Evolutionary conservation across 345 rosid genomes (phyloP).

Genomic region (Salix arbutifolia): DNA sequence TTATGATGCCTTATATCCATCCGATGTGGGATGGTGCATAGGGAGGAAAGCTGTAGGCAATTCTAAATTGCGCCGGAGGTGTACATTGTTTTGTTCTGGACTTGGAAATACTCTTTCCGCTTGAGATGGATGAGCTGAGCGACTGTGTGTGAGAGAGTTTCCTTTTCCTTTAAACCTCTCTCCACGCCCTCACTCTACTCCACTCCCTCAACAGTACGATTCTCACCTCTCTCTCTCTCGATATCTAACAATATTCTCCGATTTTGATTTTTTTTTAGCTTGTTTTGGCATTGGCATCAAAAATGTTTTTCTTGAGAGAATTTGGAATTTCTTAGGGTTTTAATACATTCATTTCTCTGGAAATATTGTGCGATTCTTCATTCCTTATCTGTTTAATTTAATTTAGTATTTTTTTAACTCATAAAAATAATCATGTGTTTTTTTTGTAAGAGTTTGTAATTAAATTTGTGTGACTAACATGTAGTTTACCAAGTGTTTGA

Average conservation of each 20-base stretch:
- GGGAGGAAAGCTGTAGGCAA: no score
- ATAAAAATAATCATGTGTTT: no score
- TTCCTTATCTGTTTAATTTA: neutral
- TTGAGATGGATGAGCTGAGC: no score
- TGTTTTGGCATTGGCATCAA: neutral
- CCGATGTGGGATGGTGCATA: neutral
- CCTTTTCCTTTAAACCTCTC: neutral
- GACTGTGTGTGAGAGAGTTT: neutral
- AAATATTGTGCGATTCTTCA: neutral
- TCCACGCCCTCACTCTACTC: neutral
- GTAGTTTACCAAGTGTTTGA: neutral
- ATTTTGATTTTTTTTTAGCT: no score
- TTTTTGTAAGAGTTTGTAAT: neutral
- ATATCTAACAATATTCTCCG: neutral
- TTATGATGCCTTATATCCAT: no score
- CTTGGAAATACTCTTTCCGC: no score
- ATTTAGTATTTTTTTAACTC: neutral
- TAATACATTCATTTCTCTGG: neutral
- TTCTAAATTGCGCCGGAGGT: no score
- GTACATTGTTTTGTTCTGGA: no score
- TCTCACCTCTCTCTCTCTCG: neutral
- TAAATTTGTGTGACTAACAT: neutral
- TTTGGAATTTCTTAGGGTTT: constrained; percentile 2
- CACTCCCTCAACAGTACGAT: neutral
- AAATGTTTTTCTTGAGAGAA: neutral